These are phyloP conservation scores for Pascua guehoae DNA, from an alignment of 1,284 basidiomycete genomes.

Conservation along the genomic window DNA sequence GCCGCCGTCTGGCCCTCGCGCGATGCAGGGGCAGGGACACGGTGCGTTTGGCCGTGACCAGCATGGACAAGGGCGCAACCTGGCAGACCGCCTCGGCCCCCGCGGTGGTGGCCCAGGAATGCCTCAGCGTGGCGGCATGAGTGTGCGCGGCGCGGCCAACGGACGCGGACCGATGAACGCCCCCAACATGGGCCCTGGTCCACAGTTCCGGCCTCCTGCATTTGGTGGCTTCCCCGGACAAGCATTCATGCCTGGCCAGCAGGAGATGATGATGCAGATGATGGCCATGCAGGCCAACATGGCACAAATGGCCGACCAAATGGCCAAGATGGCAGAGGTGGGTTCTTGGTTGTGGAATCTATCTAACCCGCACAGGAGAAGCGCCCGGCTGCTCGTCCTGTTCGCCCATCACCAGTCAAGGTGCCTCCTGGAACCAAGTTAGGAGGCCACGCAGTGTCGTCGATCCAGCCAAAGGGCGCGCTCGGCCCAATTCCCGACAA, in stretches of 20 bases:
- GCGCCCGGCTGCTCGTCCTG: slow-evolving; percentile 7
- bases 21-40: slow-evolving; percentile 2
- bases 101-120: slow-evolving; percentile 13
- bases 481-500: slow-evolving; percentile 46
- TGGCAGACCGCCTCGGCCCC: slow-evolving; percentile 18
- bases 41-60: too few relatives aligned
- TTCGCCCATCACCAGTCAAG: slow-evolving; percentile 26
- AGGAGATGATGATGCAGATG: slow-evolving; percentile 51
- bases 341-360: slow-evolving; percentile 2
- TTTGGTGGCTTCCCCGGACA: neutral
- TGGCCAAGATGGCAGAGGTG: slow-evolving; percentile 46
- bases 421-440: slow-evolving; percentile 37
- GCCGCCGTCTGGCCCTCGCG: slow-evolving; percentile 19
- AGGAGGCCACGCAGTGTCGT: slow-evolving; percentile 31
- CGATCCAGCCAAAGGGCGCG: slow-evolving; percentile 25
- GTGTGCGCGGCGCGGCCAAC: slow-evolving; percentile 19
- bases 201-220: slow-evolving; percentile 5
- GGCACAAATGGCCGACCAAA: slow-evolving; percentile 51
- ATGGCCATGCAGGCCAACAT: slow-evolving; percentile 52
- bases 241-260: slow-evolving; percentile 35
- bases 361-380: slow-evolving; percentile 6
- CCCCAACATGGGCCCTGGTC: slow-evolving; percentile 16
- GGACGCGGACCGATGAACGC: slow-evolving; percentile 10
- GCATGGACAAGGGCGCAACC: slow-evolving; percentile 14
- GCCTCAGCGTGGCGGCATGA: slow-evolving; percentile 18